A percentile compares a stretch with the other conserved stretches of the same genome.
Conservation (phyloP, 2,329 filamentous ascomycete genomes). For the Hymenotorrendiella dingleyae region DNA sequence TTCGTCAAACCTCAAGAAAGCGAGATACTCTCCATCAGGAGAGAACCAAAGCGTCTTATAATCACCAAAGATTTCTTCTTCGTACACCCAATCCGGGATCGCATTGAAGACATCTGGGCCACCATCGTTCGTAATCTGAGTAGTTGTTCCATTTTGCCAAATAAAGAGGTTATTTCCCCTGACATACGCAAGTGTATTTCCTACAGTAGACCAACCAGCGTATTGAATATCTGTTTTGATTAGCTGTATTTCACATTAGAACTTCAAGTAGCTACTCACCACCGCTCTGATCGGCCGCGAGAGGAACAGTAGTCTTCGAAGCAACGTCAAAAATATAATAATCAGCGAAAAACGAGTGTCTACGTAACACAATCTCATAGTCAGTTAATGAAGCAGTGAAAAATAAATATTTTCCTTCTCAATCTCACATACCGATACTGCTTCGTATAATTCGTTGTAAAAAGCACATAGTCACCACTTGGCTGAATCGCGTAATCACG, state of each 20-base stretch:
- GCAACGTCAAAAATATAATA: slow-evolving; percentile 59
- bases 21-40: slow-evolving; percentile 48
- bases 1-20: slow-evolving; percentile 55
- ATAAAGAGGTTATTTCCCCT: slow-evolving; percentile 61
- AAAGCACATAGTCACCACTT: slow-evolving; percentile 53
- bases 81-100: slow-evolving; percentile 60
- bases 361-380: too few species aligned
- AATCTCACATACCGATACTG: too few species aligned
- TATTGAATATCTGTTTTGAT: slow-evolving; percentile 47
- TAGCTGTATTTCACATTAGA: not conserved
- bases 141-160: slow-evolving; percentile 47
- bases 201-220: slow-evolving; percentile 52
- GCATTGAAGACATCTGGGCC: slow-evolving; percentile 57
- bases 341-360: slow-evolving; percentile 60
- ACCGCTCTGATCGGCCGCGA: slow-evolving; percentile 47
- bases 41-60: slow-evolving; percentile 51
- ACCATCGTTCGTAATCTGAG: slow-evolving; percentile 48
- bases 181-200: slow-evolving; percentile 60
- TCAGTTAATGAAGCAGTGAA: too few species aligned
- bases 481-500: slow-evolving; percentile 56
- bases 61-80: slow-evolving; percentile 50
- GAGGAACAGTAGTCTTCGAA: slow-evolving; percentile 46
- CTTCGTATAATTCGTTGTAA: slow-evolving; percentile 61
- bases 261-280: slow-evolving; percentile 1
- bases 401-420: too few species aligned